Base-by-base conservation (phyloP, 306 rosid genomes). In the Rubus parviflorus region DNA sequence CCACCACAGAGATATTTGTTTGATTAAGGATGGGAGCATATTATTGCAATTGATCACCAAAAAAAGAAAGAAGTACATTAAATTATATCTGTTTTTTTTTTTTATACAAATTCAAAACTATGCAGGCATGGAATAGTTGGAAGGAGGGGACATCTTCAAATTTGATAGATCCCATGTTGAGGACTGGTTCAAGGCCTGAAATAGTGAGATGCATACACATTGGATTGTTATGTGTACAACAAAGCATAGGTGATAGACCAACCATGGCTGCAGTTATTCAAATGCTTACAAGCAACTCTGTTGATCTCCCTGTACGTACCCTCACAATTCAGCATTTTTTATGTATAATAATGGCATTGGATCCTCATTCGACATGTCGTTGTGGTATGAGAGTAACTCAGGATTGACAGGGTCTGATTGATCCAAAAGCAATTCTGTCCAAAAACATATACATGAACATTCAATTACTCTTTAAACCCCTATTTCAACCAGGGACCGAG, bases 181-280 rank as follows among this genome's bases (percentile, higher is more conserved):
- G 45, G n/a, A 15, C 22, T 35, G 68, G 20, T 37, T 63, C 68
- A 11, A 52, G 4, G 11, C 8, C 48, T 9, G 75, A 71, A 37
- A 52, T 71, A 71, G 20, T 71, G 48, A 71, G 43, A 71, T 71
- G 75, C 48, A 17, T 71, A 19, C 61, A 35, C 23, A 51, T 71
- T 49, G 75, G 62, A 51, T n/a, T 71, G 13, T 30, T 71, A 71
- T 71, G 75, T 37, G 63, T 71, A 9, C 65, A 60, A 60, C 65
- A 60, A 60, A 60, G 40, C 17, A 25, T 60, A 25, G 12, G 15
- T 60, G 75, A 71, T n/a, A 71, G 61, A 22, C 75, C 75, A 71
- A 71, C 46, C 61, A 71, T 72, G 64, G 64, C 75, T 38, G 9
- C 49, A 10, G 62, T 70, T 17, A 70, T 49, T 52, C 61, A 15